Conservation (phyloP, 257 asterid genomes). For the Marsdenia floribunda region DNA sequence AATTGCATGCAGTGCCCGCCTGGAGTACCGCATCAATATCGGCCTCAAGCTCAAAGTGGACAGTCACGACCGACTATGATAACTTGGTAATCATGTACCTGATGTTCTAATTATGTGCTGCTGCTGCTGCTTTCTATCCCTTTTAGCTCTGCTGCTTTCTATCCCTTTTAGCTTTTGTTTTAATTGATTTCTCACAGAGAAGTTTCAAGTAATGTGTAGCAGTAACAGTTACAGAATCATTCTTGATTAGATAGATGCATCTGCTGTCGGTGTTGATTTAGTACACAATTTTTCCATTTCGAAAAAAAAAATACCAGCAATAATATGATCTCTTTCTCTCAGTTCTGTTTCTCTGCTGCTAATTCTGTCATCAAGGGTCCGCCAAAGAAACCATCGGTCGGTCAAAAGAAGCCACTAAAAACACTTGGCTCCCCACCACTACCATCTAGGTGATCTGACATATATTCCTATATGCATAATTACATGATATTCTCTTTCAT, state of each 20-base stretch:
- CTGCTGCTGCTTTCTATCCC: not conserved
- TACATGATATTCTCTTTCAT: not conserved
- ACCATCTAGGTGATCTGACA: conserved; percentile 60
- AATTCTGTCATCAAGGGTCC: conserved; percentile 50
- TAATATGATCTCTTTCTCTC: not conserved
- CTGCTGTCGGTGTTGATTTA: not conserved
- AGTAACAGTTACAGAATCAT: not conserved
- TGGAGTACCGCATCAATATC: conserved; percentile 30
- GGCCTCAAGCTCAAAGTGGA: conserved; percentile 18
- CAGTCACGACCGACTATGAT: conserved; percentile 35
- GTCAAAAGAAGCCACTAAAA: conserved; percentile 86
- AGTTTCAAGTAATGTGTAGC: not conserved
- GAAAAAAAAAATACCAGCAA: not conserved
- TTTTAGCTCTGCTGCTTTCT: not conserved
- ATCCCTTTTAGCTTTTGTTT: not conserved
- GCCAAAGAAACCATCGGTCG: conserved; percentile 51
- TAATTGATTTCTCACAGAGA: not conserved
- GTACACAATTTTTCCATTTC: not conserved
- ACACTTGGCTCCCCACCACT: conserved; percentile 77
- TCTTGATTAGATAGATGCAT: too few relatives aligned
- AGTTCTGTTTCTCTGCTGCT: conserved; percentile 23
- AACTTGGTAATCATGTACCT: conserved; percentile 31
- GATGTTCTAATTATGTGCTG: conserved; percentile 9
- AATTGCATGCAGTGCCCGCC: conserved; percentile 24
- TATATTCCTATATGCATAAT: not conserved